A percentile compares a stretch with the other conserved stretches of the same genome.
Conservation (phyloP, 192 early-diverging fungal species). For the Fimicolochytrium jonesii region DNA sequence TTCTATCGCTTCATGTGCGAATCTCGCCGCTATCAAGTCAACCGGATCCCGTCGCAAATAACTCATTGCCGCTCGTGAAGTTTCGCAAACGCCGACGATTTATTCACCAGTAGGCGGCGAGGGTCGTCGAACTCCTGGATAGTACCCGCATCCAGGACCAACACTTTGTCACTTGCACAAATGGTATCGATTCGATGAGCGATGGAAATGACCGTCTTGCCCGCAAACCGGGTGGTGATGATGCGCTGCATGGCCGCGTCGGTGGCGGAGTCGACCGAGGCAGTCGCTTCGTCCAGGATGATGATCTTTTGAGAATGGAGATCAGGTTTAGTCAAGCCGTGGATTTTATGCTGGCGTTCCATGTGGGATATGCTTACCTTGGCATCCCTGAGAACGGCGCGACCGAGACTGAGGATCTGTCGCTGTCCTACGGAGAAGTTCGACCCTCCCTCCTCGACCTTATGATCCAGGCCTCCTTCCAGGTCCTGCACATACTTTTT, state of each 20-base stretch:
- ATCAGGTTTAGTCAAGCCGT: no score
- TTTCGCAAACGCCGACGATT: no score
- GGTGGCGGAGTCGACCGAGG: conserved; percentile 62
- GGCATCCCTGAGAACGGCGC: conserved; percentile 21
- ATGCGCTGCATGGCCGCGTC: conserved; percentile 71
- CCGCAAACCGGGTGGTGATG: conserved; percentile 66
- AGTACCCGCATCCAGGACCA: conserved; percentile 73
- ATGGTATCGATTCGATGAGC: conserved; percentile 58
- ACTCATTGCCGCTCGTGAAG: no score
- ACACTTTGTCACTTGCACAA: conserved; percentile 67
- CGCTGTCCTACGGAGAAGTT: conserved; percentile 80
- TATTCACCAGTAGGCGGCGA: no score
- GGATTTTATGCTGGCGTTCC: no score
- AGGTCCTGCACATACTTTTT: background rate
- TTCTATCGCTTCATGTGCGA: no score
- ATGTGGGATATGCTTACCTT: no score
- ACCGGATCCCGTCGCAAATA: no score
- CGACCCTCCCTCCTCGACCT: background rate
- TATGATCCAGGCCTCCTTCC: conserved; percentile 7
- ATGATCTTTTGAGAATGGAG: conserved; percentile 64
- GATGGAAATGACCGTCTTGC: conserved; percentile 75
- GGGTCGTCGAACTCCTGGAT: no score
- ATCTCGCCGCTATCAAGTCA: no score
- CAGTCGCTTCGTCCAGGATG: conserved; percentile 86
- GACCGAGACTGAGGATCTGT: conserved; percentile 47